Percentiles rank a stretch among this genome's conserved stretches.
Evolutionary conservation across 768 basidiomycete species (phyloP).

Genomic region (Trametes maxima): DNA sequence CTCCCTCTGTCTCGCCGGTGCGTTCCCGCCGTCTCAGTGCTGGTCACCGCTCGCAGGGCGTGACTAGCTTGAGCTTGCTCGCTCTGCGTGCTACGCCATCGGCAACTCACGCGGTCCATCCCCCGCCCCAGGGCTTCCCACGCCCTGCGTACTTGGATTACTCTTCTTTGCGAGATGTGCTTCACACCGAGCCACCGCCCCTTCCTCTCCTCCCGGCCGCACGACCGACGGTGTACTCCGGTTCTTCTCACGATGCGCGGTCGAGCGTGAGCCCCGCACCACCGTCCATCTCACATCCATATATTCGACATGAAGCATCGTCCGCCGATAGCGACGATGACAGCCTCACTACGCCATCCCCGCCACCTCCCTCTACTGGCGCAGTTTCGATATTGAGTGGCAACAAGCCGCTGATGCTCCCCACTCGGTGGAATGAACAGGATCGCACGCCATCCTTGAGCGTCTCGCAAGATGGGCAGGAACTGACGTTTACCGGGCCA

Average conservation of each 20-base stretch:
- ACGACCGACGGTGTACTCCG: constrained; percentile 3
- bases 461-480: constrained; percentile 71
- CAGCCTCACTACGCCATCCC: constrained; percentile 49
- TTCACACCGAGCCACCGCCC: constrained; percentile 57
- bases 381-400: constrained; percentile 22
- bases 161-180: constrained; percentile 69
- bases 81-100: constrained; percentile 11
- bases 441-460: constrained; percentile 59
- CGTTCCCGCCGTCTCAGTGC: constrained; percentile 52
- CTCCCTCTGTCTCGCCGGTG: constrained; percentile 45
- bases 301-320: constrained; percentile 31
- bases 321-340: constrained; percentile 71
- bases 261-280: constrained; percentile 22
- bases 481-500: constrained; percentile 64
- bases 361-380: constrained; percentile 24
- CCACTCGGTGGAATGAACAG: constrained; percentile 79
- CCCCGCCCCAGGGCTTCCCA: constrained; percentile 46
- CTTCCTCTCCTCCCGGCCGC: constrained; percentile 29
- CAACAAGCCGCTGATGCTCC: constrained; percentile 52
- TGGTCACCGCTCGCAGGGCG: constrained; percentile 26
- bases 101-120: constrained; percentile 9
- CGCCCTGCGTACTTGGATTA: constrained; percentile 78
- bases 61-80: constrained; percentile 13
- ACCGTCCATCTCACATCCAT: constrained; percentile 26
- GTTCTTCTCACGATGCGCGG: constrained; percentile 12